Conservation (phyloP, 257 asterid genomes). For the Solanum tacnaense region DNA sequence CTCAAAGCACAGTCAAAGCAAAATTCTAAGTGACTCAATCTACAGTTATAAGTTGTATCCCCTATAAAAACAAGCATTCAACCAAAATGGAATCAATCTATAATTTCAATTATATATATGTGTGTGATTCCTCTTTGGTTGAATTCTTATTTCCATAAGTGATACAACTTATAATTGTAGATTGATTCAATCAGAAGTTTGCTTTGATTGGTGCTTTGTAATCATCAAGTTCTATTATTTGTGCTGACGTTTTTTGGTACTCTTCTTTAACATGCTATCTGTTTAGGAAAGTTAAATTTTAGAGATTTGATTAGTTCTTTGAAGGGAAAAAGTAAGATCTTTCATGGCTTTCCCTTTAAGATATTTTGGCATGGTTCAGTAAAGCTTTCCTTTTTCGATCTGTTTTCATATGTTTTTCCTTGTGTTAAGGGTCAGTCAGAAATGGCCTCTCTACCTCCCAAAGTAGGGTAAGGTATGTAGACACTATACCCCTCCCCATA, state of each 20-base stretch:
- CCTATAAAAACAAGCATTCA: too few species aligned
- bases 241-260: neutral
- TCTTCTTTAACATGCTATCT: neutral
- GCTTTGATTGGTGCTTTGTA: neutral
- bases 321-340: too few species aligned
- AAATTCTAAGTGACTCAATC: neutral
- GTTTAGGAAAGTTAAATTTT: too few species aligned
- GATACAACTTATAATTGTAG: neutral
- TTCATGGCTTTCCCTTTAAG: neutral
- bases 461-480: neutral
- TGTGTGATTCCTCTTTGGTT: too few species aligned
- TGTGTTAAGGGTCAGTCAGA: neutral
- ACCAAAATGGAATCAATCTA: too few species aligned
- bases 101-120: too few species aligned
- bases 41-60: neutral
- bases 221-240: neutral
- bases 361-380: neutral
- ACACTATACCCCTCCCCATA: neutral
- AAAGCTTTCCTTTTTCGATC: neutral
- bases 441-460: neutral
- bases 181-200: neutral
- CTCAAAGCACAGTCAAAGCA: neutral
- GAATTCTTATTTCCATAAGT: neutral
- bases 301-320: too few species aligned
- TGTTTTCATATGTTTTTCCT: neutral